A percentile compares a stretch with the other conserved stretches of the same genome.
Conservation (phyloP, 2,329 filamentous ascomycete genomes). For the Fusarium decemcellulare region DNA sequence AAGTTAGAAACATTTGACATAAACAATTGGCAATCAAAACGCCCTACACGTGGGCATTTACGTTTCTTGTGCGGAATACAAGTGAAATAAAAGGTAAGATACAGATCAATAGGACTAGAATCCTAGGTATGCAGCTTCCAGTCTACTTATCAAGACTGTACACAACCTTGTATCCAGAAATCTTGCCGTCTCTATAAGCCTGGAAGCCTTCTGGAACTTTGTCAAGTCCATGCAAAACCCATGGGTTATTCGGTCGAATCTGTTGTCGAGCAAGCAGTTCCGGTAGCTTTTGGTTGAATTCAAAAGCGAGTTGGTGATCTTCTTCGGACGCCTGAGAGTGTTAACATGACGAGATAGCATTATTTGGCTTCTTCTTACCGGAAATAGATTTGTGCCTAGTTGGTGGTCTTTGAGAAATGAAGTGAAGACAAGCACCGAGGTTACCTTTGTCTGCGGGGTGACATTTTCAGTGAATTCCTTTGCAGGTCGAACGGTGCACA, state of each 20-base stretch:
- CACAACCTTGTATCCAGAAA: slow-evolving; percentile 7
- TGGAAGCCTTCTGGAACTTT: background rate
- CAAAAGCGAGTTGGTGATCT: slow-evolving; percentile 1
- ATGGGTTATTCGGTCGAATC: background rate
- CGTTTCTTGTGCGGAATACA: too few relatives aligned
- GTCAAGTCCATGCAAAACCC: background rate
- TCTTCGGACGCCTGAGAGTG: background rate
- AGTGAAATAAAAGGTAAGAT: too few relatives aligned
- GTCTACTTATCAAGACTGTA: background rate
- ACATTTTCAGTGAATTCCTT: slow-evolving; percentile 55
- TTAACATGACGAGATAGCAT: background rate
- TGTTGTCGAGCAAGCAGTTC: background rate
- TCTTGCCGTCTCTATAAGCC: slow-evolving; percentile 8
- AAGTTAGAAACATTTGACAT: too few relatives aligned
- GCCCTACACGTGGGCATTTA: too few relatives aligned
- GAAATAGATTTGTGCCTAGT: background rate
- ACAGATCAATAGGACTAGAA: background rate
- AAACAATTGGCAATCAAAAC: too few relatives aligned
- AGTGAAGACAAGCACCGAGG: slow-evolving; percentile 58
- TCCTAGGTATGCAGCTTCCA: too few relatives aligned
- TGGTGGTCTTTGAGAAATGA: slow-evolving; percentile 50
- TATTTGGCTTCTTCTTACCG: background rate
- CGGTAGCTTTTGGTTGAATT: background rate
- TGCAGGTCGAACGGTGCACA: slow-evolving; percentile 58
- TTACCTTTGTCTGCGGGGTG: slow-evolving; percentile 48